Percentiles rank a stretch among this genome's conserved stretches.
phyloP scores from a whole-genome alignment of 1,284 basidiomycete species.

The Dichomitus squalens region DNA sequence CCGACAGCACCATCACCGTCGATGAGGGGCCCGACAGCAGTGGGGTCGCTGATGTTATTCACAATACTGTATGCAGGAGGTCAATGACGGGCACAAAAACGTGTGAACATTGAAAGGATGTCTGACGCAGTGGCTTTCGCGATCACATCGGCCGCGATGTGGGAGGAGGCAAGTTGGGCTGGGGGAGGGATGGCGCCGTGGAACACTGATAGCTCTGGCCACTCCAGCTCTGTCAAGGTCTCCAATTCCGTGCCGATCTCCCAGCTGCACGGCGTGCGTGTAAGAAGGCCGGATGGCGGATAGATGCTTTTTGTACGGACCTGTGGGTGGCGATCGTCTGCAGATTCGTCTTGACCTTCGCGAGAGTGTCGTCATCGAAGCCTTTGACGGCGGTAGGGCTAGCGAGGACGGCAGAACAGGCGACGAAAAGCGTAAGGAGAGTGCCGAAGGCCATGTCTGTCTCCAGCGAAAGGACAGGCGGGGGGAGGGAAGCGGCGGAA shows the following conservation, averaged over 20 bases:
- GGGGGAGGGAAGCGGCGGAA: slow-evolving; percentile 1
- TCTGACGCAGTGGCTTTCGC: slow-evolving; percentile 42
- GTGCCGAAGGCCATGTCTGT: slow-evolving; percentile 10
- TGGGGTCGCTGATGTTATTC: slow-evolving; percentile 33
- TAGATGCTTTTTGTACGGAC: slow-evolving; percentile 19
- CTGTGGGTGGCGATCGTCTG: slow-evolving; percentile 33
- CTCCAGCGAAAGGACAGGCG: slow-evolving; percentile 1
- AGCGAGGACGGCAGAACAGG: slow-evolving; percentile 3
- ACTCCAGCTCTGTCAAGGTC: slow-evolving; percentile 63
- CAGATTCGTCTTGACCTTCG: slow-evolving; percentile 29
- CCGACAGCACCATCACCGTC: slow-evolving; percentile 58
- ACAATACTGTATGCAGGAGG: slow-evolving; percentile 35
- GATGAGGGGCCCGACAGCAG: slow-evolving; percentile 36
- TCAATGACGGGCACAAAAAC: not conserved
- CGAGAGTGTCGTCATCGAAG: slow-evolving; percentile 21
- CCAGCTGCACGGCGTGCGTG: slow-evolving; percentile 48
- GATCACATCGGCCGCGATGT: slow-evolving; percentile 42
- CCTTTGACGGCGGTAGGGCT: slow-evolving; percentile 10
- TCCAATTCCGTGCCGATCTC: slow-evolving; percentile 69
- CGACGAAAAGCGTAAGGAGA: slow-evolving; percentile 8
- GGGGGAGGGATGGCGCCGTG: slow-evolving; percentile 41
- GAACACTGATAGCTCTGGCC: slow-evolving; percentile 60
- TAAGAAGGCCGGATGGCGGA: not conserved
- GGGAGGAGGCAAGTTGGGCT: slow-evolving; percentile 28
- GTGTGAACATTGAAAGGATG: not conserved